Evolutionary conservation across 1,284 basidiomycete genomes (phyloP), one percentile per base, ranked within the genome.

Genomic region (Austropuccinia psidii): DNA sequence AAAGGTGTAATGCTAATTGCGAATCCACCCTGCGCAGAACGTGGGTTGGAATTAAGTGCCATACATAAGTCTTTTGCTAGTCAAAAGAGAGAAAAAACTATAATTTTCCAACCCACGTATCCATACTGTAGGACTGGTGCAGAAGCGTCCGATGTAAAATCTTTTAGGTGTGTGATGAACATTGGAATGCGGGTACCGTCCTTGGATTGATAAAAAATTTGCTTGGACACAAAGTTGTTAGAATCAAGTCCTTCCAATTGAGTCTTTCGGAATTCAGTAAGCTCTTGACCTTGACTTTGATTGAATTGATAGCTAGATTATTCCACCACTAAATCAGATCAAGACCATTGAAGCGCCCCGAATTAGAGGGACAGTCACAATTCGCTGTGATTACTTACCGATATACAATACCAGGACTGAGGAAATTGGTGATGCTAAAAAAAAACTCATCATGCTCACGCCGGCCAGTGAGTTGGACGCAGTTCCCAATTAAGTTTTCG

Each of bases 181-280:
- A 93, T 91, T 1, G 91, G 90, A 39, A 93, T 84, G 62, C 84
- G 85, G 1, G 90, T 92, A 0, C 90, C 90, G 78, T 93, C 91
- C 79, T 89, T 89, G 81, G 87, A 88, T 24, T 83, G 80, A 77
- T 88, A 91, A 87, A 90, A 91, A 11, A 90, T 86, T 81, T 93
- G 91, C 76, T 86, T 84, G 33, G 86, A 84, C 9, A 86, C 83
- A 78, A 91, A 93, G 69, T 92, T 89, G 4, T 88, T 84, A 0
- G 86, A 83, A 66, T 85, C 83, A 66, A 93, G 82, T 0, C 89
- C 89, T 8, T 84, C 84, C 13, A 91, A 85, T 69, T 84, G 79
- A 0, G 88, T 88, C 41, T 84, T 83, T 68, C 87, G 82, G 80
- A 86, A 89, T 24, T 86, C 83, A 37, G 82, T 85, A 85, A 86